Evolutionary conservation across 768 basidiomycete genomes (phyloP), one percentile per base, ranked within the genome.

Genomic region (Termitomyces sp.): DNA sequence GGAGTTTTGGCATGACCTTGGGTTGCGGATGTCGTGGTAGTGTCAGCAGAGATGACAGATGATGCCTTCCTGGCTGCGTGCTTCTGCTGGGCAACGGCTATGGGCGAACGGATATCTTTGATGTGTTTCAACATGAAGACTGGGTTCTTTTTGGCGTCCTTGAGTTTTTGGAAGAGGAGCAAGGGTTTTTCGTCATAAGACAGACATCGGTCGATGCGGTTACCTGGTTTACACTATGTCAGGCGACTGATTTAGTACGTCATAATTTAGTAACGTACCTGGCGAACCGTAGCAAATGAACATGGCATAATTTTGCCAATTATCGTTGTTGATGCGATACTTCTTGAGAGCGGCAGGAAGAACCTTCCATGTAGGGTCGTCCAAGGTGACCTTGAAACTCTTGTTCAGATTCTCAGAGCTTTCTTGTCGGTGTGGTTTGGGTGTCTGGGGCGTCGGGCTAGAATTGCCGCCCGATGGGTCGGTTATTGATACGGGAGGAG

Each of bases 101-200:
- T 98, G 0, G 97, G 97, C 7, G 95, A 97, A 50, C 94, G 90
- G 62, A 99, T 98, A 70, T 99, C 97, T 70, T 91, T 91, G 75
- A 96, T 95, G 65, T 96, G 93, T 64, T 95, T 92, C 57, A 96
- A 84, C 97, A 99, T 99, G 75, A 99, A 99, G 8, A 99, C 96
- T 2, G 97, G 96, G 64, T 97, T 95, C 77, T 98, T 98, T 75
- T 94, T 94, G 1, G 90, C 88, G 66, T 99, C 97, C 71, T 98
- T 99, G 59, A 98, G 84, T 71, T 92, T 94, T 73, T 98, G 97
- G 79, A 99, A 99, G 44, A 99, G 85, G 52, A 98, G 81, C 38
- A 99, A 79, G 0, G 97, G 97, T 70, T 98, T 98, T 77, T 99
- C 97, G 70, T 99, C 97, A 68, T 97, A 98, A 69, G 92, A 92